Conservation (phyloP, 2,329 filamentous ascomycete species). For the Hymenoscyphus repandus region DNA sequence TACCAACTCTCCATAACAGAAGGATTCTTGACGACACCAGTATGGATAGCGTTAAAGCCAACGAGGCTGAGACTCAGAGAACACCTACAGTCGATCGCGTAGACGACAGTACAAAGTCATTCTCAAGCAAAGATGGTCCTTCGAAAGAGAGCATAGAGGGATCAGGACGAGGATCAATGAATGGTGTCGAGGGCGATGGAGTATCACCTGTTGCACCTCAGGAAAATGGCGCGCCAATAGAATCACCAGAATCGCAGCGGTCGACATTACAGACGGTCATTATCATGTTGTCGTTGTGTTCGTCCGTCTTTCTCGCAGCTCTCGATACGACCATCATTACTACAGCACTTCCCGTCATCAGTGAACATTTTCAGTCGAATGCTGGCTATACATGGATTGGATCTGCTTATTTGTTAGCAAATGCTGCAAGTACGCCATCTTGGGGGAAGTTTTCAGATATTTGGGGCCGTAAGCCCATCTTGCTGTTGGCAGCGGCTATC, state of each 20-base stretch:
- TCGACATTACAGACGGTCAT: constrained; percentile 28
- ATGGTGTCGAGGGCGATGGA: too few species aligned
- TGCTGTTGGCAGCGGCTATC: constrained; percentile 42
- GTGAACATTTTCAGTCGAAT: constrained; percentile 44
- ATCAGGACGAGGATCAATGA: too few species aligned
- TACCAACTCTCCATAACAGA: too few species aligned
- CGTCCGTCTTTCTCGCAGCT: constrained; percentile 30
- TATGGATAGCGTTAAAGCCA: too few species aligned
- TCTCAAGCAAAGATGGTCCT: too few species aligned
- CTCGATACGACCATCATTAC: constrained; percentile 49
- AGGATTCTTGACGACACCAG: too few species aligned
- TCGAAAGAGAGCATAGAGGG: too few species aligned
- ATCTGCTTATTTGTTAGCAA: constrained; percentile 65
- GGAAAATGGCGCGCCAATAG: constrained; percentile 1
- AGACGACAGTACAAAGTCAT: too few species aligned
- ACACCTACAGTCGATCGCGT: too few species aligned
- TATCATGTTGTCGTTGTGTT: constrained; percentile 30
- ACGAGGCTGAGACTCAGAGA: too few species aligned
- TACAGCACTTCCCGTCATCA: constrained; percentile 56
- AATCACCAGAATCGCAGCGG: constrained; percentile 26
- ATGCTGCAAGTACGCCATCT: constrained; percentile 56
- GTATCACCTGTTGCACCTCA: background rate
- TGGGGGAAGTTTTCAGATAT: constrained; percentile 62
- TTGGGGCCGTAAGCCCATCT: constrained; percentile 50
- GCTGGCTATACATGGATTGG: constrained; percentile 69